phyloP scores from a whole-genome alignment of 495 filamentous ascomycete genomes.

The Aspergillus sclerotiicarbonarius region DNA sequence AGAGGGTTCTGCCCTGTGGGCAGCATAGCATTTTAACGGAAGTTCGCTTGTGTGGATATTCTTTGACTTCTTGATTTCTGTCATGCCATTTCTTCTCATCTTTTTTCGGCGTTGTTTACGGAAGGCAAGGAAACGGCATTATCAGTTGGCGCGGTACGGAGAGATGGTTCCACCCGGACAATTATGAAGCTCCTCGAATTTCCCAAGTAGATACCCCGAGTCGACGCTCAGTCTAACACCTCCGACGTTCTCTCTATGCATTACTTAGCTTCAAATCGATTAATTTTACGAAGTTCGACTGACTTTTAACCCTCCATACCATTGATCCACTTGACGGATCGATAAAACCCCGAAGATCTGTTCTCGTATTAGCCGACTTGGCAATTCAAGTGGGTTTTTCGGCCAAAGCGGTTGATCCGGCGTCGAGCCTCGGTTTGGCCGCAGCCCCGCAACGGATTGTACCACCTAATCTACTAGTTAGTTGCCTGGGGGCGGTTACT shows the following conservation, averaged over 20 bases:
- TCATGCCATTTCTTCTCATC: conserved; percentile 17
- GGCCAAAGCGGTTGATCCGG: neutral
- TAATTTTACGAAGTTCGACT: conserved; percentile 6
- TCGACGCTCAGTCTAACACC: conserved; percentile 51
- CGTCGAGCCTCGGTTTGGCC: conserved; percentile 7
- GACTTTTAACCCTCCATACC: neutral
- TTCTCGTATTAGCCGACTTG: neutral
- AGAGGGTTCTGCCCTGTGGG: conserved; percentile 16
- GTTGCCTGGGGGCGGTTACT: neutral
- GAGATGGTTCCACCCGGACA: conserved; percentile 36
- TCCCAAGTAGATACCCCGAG: conserved; percentile 52
- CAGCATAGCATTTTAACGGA: conserved; percentile 37
- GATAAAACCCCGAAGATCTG: neutral
- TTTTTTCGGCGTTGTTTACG: conserved; percentile 39
- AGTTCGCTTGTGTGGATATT: conserved; percentile 19
- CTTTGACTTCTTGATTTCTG: conserved; percentile 20
- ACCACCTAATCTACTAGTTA: no score
- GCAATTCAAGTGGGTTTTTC: neutral
- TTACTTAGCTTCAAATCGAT: conserved; percentile 8
- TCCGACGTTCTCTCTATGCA: conserved; percentile 36
- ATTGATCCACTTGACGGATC: neutral
- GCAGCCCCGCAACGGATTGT: conserved; percentile 5
- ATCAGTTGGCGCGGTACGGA: conserved; percentile 49
- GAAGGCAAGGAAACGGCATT: conserved; percentile 45
- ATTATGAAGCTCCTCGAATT: conserved; percentile 51